Base-by-base conservation (phyloP, 306 rosid genomes). In the Lathyrus tuberosus region DNA sequence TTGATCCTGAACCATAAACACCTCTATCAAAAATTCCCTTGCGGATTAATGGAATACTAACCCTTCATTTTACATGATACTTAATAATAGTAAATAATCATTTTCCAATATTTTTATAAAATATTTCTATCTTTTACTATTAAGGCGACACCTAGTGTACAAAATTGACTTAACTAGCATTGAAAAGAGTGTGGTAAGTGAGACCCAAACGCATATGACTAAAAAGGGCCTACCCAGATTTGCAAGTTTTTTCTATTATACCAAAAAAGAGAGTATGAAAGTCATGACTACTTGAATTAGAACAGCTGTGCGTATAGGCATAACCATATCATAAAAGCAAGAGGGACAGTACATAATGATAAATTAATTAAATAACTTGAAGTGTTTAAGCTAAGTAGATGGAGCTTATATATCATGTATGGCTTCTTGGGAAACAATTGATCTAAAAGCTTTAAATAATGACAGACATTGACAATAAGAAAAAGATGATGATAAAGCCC, bases 401-500 rank as follows among this genome's bases (percentile, higher is more conserved):
- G 75, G 18, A 17, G 62, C 60, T 46, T 56, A 56, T 69, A 40
- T 48, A 74, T 68, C 69, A 67, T 64, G 64, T 57, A 62, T 67
- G 48, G 71, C 69, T 42, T 35, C 28, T 79, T 41, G 38, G 64
- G 80, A n/a, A 69, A 47, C 48, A 66, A 33, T 57, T 63, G 10
- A 81, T 73, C 74, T 57, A 78, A 74, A 44, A 74, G 65, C 64
- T 78, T 73, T 52, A 43, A 65, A 82, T 71, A 75, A 62, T 82
- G 76, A 54, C 37, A 54, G 65, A 75, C 42, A 66, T 71, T 67
- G 83, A 79, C 83, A 79, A 69, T 59, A 67, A 52, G 49, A 73
- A n/a, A 20, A 54, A 10, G 56, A 51, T 10, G 14, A 51, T 51
- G 51, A 30, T 51, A 78, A 65, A 61, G 72, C 60, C 61, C 54